These are phyloP conservation scores for Microbotryomycetes sp. DNA, from an alignment of 1,284 basidiomycete species.

Conservation along the genomic window DNA sequence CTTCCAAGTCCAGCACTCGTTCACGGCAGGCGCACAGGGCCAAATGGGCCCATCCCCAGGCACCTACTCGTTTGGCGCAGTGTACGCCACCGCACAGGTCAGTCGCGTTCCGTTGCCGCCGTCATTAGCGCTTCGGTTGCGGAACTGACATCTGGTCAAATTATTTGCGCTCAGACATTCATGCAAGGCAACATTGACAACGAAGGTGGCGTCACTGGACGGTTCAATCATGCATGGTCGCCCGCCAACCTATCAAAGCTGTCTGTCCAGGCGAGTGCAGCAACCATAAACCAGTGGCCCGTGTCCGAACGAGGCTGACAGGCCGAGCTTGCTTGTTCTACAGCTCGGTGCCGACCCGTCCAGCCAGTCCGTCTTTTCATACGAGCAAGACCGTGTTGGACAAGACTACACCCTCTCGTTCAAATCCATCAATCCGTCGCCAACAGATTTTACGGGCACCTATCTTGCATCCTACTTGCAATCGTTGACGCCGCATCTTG, in stretches of 20 bases:
- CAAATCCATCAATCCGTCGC: constrained; percentile 89
- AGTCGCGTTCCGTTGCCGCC: constrained; percentile 28
- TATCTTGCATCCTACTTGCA: constrained; percentile 92
- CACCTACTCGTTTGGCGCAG: constrained; percentile 90
- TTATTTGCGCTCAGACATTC: constrained; percentile 56
- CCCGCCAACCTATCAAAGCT: constrained; percentile 72
- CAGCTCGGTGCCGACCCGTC: constrained; percentile 23
- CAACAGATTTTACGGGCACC: constrained; percentile 79
- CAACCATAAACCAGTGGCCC: background rate
- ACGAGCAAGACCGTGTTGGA: constrained; percentile 93
- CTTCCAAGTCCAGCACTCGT: constrained; percentile 97
- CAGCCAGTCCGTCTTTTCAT: constrained; percentile 79
- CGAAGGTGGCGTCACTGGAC: constrained; percentile 79
- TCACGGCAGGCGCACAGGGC: constrained; percentile 63
- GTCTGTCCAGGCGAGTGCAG: constrained; percentile 68
- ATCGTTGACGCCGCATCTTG: constrained; percentile 85
- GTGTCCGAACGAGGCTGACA: background rate
- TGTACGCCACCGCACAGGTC: constrained; percentile 81
- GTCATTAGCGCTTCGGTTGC: background rate
- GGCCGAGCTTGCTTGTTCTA: background rate
- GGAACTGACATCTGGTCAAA: constrained; percentile 21
- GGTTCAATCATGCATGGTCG: constrained; percentile 86
- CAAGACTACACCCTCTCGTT: constrained; percentile 78
- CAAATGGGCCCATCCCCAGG: constrained; percentile 44
- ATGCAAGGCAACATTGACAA: constrained; percentile 92